Base-by-base conservation (phyloP, 2,329 filamentous ascomycete species). In the Colletotrichum musae region DNA sequence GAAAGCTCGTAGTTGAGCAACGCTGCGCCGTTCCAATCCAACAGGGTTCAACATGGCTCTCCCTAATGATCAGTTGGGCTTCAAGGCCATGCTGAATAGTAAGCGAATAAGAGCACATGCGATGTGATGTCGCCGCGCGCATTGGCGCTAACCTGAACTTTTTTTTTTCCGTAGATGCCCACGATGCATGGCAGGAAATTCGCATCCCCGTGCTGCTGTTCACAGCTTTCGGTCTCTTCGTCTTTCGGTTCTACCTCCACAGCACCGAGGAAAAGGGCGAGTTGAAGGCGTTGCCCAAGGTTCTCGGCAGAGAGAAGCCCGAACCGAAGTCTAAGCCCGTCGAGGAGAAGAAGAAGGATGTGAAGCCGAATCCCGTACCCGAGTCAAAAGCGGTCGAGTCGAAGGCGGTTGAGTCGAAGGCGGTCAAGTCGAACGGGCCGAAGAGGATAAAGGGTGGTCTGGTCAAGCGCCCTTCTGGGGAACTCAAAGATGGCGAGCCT, bases 361-460 rank as follows among this genome's bases (percentile, higher is more conserved):
- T 36, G 36, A 58, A 53, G 48, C 56, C 36, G 43, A 43, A 53
- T 12, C 43, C 74, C 0, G 62, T 71, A 5, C 50, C 56, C 5
- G 57, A 72, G 45, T 57, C 72, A 57, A 71, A 64, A 54, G 52
- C 71, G 6, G 28, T 24, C 21, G 28, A 47, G 47, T 67, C 6
- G 72, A 74, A 58, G 59, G 58, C 43, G 54, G 57, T 72, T 52
- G 72, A 74, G 45, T 58, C 78, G 77, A 82, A 76, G 57, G 60
- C 72, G 28, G 71, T 72, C 50, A 78, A 80, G 68, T 71, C 80
- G 1, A 77, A 76, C 43, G 87, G 85, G 1, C 87, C 88, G 3
- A 80, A 81, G 68, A 81, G 85, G 62, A 86, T 87, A 68, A 86
- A 86, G 70, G 82, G 82, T n/a, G 80, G 81, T 9, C 6, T 83